These are phyloP conservation scores for Arabis alpina DNA, from an alignment of 345 rosid genomes.

Conservation along the genomic window DNA sequence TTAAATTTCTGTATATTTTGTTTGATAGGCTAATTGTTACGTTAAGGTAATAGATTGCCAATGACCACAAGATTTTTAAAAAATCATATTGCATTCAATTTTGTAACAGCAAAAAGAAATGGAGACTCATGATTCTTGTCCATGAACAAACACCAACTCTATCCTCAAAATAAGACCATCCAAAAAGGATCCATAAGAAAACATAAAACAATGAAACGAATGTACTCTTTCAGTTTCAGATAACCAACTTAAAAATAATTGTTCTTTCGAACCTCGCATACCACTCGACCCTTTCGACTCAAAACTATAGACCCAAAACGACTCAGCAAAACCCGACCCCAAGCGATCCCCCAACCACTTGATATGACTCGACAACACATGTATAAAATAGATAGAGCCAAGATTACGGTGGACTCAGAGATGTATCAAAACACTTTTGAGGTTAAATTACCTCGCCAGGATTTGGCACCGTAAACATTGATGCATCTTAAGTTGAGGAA, in stretches of 20 bases:
- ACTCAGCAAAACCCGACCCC: conserved; percentile 35
- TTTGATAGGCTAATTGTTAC: no score
- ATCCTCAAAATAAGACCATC: conserved; percentile 29
- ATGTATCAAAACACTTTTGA: conserved; percentile 33
- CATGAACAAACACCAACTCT: conserved; percentile 29
- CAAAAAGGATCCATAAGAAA: conserved; percentile 20
- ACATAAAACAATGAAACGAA: conserved; percentile 26
- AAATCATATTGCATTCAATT: conserved; percentile 2
- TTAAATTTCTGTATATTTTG: not conserved
- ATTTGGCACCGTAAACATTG: conserved; percentile 22
- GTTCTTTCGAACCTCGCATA: not conserved
- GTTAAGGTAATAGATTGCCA: not conserved
- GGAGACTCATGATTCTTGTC: conserved; percentile 18
- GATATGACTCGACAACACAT: conserved; percentile 34
- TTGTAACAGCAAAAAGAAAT: not conserved
- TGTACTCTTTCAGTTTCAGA: conserved; percentile 17
- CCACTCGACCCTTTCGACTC: conserved; percentile 27
- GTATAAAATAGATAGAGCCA: conserved; percentile 36
- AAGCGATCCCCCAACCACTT: conserved; percentile 36
- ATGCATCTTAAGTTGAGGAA: conserved; percentile 50
- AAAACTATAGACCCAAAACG: conserved; percentile 38
- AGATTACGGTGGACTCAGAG: conserved; percentile 27
- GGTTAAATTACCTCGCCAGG: conserved; percentile 36
- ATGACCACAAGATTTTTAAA: not conserved
- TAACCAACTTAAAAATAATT: conserved; percentile 24